Base-by-base conservation (phyloP, 106 monocot genomes). In the Alisma plantagoaquatica region DNA sequence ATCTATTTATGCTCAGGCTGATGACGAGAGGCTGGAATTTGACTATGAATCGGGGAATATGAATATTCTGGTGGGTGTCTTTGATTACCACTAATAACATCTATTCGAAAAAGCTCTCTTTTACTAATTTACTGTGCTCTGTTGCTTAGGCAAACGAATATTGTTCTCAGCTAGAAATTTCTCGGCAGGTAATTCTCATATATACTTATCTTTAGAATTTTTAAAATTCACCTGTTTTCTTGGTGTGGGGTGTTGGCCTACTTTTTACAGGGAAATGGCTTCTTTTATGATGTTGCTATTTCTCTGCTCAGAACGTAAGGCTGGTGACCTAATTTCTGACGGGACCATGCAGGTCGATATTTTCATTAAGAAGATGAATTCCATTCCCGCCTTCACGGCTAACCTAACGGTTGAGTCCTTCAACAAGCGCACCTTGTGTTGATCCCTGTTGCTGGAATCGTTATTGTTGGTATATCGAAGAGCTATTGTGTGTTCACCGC, bases 301-400 rank as follows among this genome's bases (percentile, higher is more conserved):
- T n/a, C n/a, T n/a, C n/a, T n/a, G n/a, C n/a, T n/a, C n/a, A n/a
- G n/a, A n/a, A n/a, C n/a, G n/a, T n/a, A n/a, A n/a, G n/a, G n/a
- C n/a, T n/a, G n/a, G n/a, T n/a, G n/a, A n/a, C n/a, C n/a, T n/a
- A n/a, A n/a, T n/a, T n/a, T n/a, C n/a, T n/a, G n/a, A n/a, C n/a
- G n/a, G n/a, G n/a, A n/a, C n/a, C n/a, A n/a, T n/a, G n/a, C 84
- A 96, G 96, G 74, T 89, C 49, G 89, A 98, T 31, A 77, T 98
- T 43, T 89, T 89, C 44, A 62, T 98, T 67, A 66, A 47, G 70
- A 89, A 82, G 75, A 82, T 85, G 89, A 98, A 85, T 63, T 84
- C 96, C 2, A 75, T 98, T 54, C 84, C 89, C 50, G 96, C 96
- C 10, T 89, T 98, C 62, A 98, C 85, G 7, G 84, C 96, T 27